Conservation (phyloP, 352 stramenopile genomes). For the Globisporangium iwayamae region DNA sequence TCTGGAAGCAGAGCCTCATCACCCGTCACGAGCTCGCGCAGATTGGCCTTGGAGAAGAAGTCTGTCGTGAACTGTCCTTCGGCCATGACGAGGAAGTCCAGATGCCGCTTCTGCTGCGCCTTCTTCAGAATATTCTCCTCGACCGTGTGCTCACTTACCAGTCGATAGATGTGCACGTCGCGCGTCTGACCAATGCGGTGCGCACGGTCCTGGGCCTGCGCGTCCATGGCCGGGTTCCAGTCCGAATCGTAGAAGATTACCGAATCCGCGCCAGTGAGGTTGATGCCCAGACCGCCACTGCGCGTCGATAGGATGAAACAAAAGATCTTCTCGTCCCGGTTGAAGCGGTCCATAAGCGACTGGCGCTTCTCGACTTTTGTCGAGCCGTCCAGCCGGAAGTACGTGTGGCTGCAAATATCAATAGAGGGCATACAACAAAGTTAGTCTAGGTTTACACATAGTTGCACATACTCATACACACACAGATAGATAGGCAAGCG, state of each 20-base stretch:
- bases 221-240: conserved; percentile 94
- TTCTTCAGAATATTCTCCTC: conserved; percentile 99
- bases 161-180: conserved; percentile 98
- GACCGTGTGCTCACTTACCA: conserved; percentile 96
- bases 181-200: conserved; percentile 98
- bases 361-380: conserved; percentile 96
- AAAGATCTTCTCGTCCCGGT: conserved; percentile 96
- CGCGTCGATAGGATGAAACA: conserved; percentile 99
- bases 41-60: conserved; percentile 81
- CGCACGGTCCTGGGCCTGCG: conserved; percentile 94
- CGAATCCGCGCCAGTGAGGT: conserved; percentile 96
- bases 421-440: background rate
- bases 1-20: conserved; percentile 19
- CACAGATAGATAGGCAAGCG: background rate
- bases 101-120: conserved; percentile 95
- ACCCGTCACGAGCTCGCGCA: conserved; percentile 88
- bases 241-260: conserved; percentile 93
- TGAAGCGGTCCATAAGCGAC: conserved; percentile 98
- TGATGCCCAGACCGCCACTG: conserved; percentile 97
- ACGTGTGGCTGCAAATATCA: conserved; percentile 73
- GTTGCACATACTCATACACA: background rate
- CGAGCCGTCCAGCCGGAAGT: conserved; percentile 96
- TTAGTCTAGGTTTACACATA: background rate
- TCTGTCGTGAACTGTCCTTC: conserved; percentile 75
- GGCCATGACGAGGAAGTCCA: conserved; percentile 93